Percentiles rank a stretch among this genome's conserved stretches.
Conservation (phyloP, 192 early-diverging fungal genomes). For the Pilaira anomala region DNA sequence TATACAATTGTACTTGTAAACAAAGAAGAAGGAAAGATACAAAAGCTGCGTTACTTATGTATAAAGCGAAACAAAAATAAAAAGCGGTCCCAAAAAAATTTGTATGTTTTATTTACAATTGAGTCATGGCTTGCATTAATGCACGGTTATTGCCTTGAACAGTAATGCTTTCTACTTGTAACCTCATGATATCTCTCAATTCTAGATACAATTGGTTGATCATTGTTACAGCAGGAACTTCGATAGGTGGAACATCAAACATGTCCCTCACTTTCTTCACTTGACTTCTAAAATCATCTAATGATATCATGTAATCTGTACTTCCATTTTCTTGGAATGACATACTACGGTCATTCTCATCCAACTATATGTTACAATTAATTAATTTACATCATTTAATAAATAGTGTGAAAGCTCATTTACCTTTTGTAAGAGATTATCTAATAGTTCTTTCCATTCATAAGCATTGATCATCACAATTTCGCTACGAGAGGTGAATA, state of each 20-base stretch:
- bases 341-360: not conserved
- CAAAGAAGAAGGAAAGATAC: not conserved
- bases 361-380: not conserved
- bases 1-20: not conserved
- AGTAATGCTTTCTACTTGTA: constrained; percentile 28
- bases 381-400: not conserved
- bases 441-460: constrained; percentile 41
- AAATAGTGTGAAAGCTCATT: not conserved
- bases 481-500: constrained; percentile 33
- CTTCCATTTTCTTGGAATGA: not conserved
- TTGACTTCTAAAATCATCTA: constrained; percentile 15
- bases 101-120: not conserved
- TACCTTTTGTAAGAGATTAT: constrained; percentile 32
- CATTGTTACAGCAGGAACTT: constrained; percentile 23
- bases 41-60: not conserved
- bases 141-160: constrained; percentile 10
- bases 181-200: constrained; percentile 37
- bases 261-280: constrained; percentile 26
- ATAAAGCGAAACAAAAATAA: too few relatives aligned
- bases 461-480: constrained; percentile 33
- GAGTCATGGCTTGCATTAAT: constrained; percentile 3
- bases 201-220: constrained; percentile 38
- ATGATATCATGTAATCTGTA: not conserved
- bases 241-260: constrained; percentile 40
- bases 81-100: too few relatives aligned